Evolutionary conservation across 176 grass and related monocot genomes (phyloP), one percentile per base, ranked within the genome.

Genomic region (Carex littledalei): DNA sequence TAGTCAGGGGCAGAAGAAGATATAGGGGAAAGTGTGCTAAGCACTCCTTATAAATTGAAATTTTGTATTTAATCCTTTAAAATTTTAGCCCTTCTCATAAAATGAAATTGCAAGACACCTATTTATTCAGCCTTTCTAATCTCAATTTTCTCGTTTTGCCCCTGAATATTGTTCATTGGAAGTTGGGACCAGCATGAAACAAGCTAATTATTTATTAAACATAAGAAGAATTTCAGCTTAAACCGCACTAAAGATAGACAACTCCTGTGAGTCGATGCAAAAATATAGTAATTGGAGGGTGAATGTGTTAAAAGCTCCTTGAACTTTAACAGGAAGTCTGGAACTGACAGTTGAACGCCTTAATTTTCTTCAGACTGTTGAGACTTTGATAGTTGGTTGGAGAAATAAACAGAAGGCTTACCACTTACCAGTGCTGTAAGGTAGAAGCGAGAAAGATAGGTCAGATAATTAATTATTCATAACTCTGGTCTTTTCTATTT

Each of bases 381-480:
- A 11, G 37, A 29, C 24, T 83, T 83, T 83, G 81, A 67, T 83
- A 17, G 81, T 67, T 83, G 39, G 81, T 83, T 83, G 81, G 81
- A 31, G 32, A n/a, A n/a, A n/a, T n/a, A n/a, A n/a, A n/a, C 8
- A 56, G 13, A 54, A 31, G 4, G 39, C 3, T 64, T 14, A 54
- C n/a, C n/a, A n/a, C n/a, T 45, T 8, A 45, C 47, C 14, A 53
- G 16, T 15, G 66, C 47, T 59, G 50, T 58, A 67, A 85, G 56
- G 55, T 85, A 24, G 83, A 20, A 76, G 66, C 16, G 2, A 76
- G 70, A 59, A 74, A 77, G 83, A 76, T 24, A 62, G 83, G 52
- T 74, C n/a, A 22, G 53, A 58, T 72, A 71, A 71, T 47, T 12
- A 43, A 65, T 63, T 67, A 50, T 2, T 43, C 1, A 45, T 45